Base-by-base conservation (phyloP, 1,139 yeast genomes). In the Debaryomyces psychrophilus region DNA sequence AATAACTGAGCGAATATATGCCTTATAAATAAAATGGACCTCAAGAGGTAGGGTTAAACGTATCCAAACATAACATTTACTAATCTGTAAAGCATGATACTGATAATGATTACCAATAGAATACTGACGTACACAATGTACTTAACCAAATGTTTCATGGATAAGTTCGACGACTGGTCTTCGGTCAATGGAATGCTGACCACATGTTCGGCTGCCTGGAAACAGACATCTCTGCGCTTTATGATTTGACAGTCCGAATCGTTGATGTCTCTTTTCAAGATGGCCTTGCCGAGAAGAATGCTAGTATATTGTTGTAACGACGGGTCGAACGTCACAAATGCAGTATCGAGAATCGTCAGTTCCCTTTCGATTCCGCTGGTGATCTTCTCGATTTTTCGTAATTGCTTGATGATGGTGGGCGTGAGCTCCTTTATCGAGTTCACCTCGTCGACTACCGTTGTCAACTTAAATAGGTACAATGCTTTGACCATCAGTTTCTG, bases 131-230 rank as follows among this genome's bases (percentile, higher is more conserved):
- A 60, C 5, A 56, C 47, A 20, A 67, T 12, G 48, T 67, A 64
- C 42, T 57, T 56, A 15, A 61, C 52, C 37, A 63, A 50, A 25
- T 55, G 50, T 46, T 54, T 59, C 57, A 59, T 54, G 11, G 61
- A 52, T 12, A 55, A 46, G 34, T 54, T 49, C 14, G 56, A 39
- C 8, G 56, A 41, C 44, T 62, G 66, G 14, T 68, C 69, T 45
- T 69, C 73, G 1, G 69, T 61, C 27, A 72, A 59, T 2, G 79
- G 79, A 25, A 75, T 74, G 49, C 73, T 66, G 8, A 73, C 73
- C 26, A 74, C 77, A 49, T 70, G 69, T 44, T 71, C 77, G 1
- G 76, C 73, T 0, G 79, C 78, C 50, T 65, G 74, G 45, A 59
- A 67, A 45, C 80, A 75, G 18, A 74, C 60, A 14, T 68, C 69